A percentile compares a stretch with the other conserved stretches of the same genome.
Conservation (phyloP, 208 protist genomes). For the Leishmania turanica region DNA sequence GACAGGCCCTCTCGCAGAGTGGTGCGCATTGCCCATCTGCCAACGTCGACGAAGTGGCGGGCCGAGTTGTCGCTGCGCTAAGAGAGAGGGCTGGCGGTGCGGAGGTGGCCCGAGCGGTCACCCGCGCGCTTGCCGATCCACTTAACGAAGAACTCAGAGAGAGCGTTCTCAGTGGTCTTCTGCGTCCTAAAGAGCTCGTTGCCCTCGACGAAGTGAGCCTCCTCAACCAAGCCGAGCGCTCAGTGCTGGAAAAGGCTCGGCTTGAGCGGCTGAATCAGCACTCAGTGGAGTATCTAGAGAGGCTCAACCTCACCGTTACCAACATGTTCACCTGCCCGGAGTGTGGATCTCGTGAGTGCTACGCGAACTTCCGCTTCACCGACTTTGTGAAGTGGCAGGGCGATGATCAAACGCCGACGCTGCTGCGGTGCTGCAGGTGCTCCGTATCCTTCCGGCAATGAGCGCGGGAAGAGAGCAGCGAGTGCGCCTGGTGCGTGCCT, state of each 20-base stretch:
- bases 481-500: not conserved
- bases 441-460: constrained; percentile 37
- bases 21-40: not conserved
- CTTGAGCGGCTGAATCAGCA: constrained; percentile 43
- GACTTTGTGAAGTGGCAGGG: constrained; percentile 78
- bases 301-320: constrained; percentile 41
- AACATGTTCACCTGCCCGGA: constrained; percentile 54
- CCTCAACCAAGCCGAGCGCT: constrained; percentile 41
- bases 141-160: constrained; percentile 49
- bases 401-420: constrained; percentile 56
- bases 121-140: constrained; percentile 52
- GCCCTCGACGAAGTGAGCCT: constrained; percentile 47
- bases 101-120: constrained; percentile 39
- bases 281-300: constrained; percentile 47
- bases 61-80: constrained; percentile 28
- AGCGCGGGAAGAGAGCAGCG: not conserved
- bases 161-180: constrained; percentile 26
- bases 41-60: constrained; percentile 21
- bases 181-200: constrained; percentile 35
- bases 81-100: constrained; percentile 28
- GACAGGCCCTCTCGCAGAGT: constrained; percentile 19
- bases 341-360: constrained; percentile 55
- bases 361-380: constrained; percentile 52
- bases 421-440: constrained; percentile 59
- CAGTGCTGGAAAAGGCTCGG: constrained; percentile 35